These are phyloP conservation scores for Cyclotella distinguenda DNA, from an alignment of 108 stramenopile species.

Conservation along the genomic window DNA sequence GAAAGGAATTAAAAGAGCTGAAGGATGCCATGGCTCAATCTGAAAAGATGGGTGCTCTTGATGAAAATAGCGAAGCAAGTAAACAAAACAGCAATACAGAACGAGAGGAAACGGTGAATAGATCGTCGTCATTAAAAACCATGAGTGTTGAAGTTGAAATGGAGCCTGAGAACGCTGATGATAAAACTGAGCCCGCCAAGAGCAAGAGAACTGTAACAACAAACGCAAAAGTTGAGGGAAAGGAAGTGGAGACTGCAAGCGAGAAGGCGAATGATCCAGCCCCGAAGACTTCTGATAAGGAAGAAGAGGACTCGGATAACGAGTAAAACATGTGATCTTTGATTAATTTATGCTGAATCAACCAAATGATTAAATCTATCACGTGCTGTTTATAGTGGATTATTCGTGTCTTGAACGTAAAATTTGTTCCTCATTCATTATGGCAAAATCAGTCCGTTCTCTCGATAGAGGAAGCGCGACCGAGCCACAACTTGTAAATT, in stretches of 20 bases:
- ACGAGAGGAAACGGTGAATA: neutral
- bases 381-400: too few relatives aligned
- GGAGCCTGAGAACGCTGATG: too few relatives aligned
- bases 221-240: neutral
- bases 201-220: neutral
- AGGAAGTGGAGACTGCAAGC: neutral
- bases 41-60: neutral
- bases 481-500: constrained; percentile 62
- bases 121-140: neutral
- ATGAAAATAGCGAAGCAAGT: neutral
- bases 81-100: neutral
- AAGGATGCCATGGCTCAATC: neutral
- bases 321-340: too few relatives aligned
- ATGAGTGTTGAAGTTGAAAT: neutral
- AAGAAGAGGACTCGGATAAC: too few relatives aligned
- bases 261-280: neutral
- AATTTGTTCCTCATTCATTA: too few relatives aligned
- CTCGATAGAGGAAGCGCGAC: neutral
- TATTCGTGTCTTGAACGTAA: too few relatives aligned
- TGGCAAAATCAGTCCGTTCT: too few relatives aligned
- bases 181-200: neutral
- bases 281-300: neutral
- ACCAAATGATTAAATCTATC: too few relatives aligned
- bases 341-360: too few relatives aligned
- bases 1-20: constrained; percentile 13